Percentiles rank a stretch among this genome's conserved stretches.
Conservation (phyloP, 169 alveolate genomes). For the Plasmodium malariae region DNA sequence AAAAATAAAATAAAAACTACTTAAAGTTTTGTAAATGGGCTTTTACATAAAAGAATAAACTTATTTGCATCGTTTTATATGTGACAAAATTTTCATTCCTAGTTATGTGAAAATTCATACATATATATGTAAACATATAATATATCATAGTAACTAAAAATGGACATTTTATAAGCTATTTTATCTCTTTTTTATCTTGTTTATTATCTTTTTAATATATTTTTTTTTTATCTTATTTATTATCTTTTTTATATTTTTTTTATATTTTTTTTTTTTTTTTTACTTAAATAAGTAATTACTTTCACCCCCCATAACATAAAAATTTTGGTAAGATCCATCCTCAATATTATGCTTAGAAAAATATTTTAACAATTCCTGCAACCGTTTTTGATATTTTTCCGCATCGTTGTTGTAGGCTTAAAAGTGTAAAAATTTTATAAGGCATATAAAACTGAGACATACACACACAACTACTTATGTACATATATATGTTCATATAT, state of each 20-base stretch:
- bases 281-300: slow-evolving; percentile 71
- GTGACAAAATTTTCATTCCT: not conserved
- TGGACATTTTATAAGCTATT: not conserved
- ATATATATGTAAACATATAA: not conserved
- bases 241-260: not conserved
- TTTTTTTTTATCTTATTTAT: not conserved
- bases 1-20: not conserved
- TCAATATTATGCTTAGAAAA: slow-evolving; percentile 36
- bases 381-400: slow-evolving; percentile 59
- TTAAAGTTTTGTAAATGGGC: too few relatives aligned
- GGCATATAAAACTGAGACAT: not conserved
- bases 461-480: not conserved
- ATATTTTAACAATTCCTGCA: slow-evolving; percentile 49
- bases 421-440: not conserved
- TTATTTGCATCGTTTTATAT: not conserved
- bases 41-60: not conserved
- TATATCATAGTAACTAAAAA: not conserved
- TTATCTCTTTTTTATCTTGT: slow-evolving; percentile 7
- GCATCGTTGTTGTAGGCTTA: slow-evolving; percentile 78
- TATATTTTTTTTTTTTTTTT: slow-evolving; percentile 19
- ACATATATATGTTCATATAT: not conserved
- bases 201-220: not conserved
- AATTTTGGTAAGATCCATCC: slow-evolving; percentile 45
- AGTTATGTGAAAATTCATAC: not conserved
- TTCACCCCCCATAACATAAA: slow-evolving; percentile 78